These are phyloP conservation scores for Stachybotrys chartarum DNA, from an alignment of 2,329 filamentous ascomycete genomes.

Conservation along the genomic window DNA sequence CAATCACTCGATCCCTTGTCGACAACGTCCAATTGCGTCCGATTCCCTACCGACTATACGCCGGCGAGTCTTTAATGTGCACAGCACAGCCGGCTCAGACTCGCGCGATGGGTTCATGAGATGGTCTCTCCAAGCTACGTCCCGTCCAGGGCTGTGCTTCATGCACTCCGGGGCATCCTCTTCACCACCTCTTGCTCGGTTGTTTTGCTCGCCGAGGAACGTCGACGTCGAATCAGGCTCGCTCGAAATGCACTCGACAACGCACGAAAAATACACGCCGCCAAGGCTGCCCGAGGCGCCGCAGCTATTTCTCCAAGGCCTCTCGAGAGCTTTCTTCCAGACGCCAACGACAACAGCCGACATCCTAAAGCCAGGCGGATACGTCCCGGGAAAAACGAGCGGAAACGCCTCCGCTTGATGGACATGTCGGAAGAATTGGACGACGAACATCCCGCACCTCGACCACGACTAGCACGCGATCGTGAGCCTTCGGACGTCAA, in stretches of 20 bases:
- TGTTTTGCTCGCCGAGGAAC: slow-evolving; percentile 47
- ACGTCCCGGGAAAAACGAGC: slow-evolving; percentile 5
- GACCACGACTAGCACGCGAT: neutral
- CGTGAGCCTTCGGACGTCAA: neutral
- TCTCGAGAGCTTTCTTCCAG: slow-evolving; percentile 9
- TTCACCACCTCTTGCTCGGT: slow-evolving; percentile 52
- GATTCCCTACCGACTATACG: neutral
- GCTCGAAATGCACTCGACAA: slow-evolving; percentile 44
- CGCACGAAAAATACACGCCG: slow-evolving; percentile 41
- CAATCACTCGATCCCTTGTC: neutral
- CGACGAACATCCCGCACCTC: neutral
- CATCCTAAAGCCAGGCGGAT: slow-evolving; percentile 12
- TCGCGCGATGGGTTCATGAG: slow-evolving; percentile 16
- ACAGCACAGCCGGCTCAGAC: neutral
- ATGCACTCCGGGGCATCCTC: slow-evolving; percentile 47
- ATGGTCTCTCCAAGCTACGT: slow-evolving; percentile 42
- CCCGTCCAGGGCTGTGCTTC: slow-evolving; percentile 48
- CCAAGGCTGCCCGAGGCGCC: slow-evolving; percentile 21
- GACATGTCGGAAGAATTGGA: neutral
- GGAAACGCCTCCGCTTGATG: neutral
- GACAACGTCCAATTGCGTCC: neutral
- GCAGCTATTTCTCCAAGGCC: slow-evolving; percentile 10
- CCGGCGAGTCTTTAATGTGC: neutral
- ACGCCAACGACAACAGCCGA: neutral
- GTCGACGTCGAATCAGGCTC: slow-evolving; percentile 45